These are phyloP conservation scores for Afroboletus lepidellus DNA, from an alignment of 1,284 basidiomycete species.

Conservation along the genomic window DNA sequence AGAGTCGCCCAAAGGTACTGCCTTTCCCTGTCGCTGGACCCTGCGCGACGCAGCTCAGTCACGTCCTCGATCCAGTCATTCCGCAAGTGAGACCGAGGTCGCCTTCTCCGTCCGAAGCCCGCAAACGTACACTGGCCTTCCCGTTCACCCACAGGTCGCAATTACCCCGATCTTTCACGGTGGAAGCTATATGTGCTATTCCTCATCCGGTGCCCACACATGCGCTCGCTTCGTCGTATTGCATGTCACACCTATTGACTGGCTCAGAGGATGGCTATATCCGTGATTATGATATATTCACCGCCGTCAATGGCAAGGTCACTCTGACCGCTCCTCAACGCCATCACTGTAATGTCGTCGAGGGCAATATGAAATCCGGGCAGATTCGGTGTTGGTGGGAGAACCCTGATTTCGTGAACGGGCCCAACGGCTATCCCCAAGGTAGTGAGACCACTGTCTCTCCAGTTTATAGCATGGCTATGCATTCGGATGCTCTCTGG, in stretches of 20 bases:
- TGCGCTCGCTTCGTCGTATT: conserved; percentile 80
- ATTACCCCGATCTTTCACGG: conserved; percentile 65
- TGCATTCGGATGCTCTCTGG: conserved; percentile 92
- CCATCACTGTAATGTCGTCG: conserved; percentile 86
- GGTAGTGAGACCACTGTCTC: conserved; percentile 53
- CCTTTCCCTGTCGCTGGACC: neutral
- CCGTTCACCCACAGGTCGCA: conserved; percentile 22
- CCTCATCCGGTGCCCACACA: conserved; percentile 89
- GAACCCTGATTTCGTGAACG: conserved; percentile 49
- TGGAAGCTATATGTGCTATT: conserved; percentile 92
- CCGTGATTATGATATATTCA: conserved; percentile 89
- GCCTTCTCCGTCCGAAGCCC: conserved; percentile 61
- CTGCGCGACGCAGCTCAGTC: conserved; percentile 9
- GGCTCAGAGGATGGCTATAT: conserved; percentile 95
- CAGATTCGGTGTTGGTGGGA: conserved; percentile 92
- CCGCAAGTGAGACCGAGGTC: conserved; percentile 48
- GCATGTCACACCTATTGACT: conserved; percentile 86
- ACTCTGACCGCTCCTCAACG: conserved; percentile 89
- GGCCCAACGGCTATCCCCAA: conserved; percentile 31
- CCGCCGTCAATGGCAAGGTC: conserved; percentile 84
- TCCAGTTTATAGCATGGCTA: conserved; percentile 83
- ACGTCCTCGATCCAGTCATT: conserved; percentile 18
- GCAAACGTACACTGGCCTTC: conserved; percentile 43
- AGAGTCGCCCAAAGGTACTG: conserved; percentile 30
- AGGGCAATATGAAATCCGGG: conserved; percentile 89